A percentile compares a stretch with the other conserved stretches of the same genome.
Evolutionary conservation across 2,329 filamentous ascomycete species (phyloP).

Genomic region (Ophiobolus disseminans): DNA sequence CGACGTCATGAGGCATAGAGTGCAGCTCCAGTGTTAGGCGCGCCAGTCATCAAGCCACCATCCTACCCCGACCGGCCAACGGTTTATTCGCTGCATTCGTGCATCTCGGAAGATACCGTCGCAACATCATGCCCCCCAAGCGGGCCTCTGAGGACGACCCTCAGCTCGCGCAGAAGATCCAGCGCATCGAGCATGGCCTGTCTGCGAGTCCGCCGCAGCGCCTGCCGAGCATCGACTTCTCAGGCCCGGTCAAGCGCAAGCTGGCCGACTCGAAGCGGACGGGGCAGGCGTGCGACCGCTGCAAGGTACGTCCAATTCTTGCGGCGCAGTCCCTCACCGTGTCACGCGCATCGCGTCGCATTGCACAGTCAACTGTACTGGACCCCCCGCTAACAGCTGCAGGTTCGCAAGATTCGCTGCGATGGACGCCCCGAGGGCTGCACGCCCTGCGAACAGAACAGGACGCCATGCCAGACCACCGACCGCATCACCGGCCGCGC

Average conservation of each 20-base stretch:
- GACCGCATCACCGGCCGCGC: slow-evolving; percentile 86
- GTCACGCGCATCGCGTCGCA: not conserved
- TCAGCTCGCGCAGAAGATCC: slow-evolving; percentile 35
- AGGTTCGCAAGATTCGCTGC: slow-evolving; percentile 88
- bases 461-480: slow-evolving; percentile 81
- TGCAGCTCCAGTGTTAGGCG: slow-evolving; percentile 5
- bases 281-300: slow-evolving; percentile 86
- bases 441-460: slow-evolving; percentile 79
- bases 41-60: slow-evolving; percentile 9
- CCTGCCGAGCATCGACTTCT: slow-evolving; percentile 41
- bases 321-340: not conserved
- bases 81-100: too few species aligned
- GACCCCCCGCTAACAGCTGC: slow-evolving; percentile 15
- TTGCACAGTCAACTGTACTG: not conserved
- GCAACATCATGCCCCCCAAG: slow-evolving; percentile 39
- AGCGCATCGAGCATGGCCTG: slow-evolving; percentile 41
- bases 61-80: slow-evolving; percentile 15
- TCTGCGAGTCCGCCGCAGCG: slow-evolving; percentile 28
- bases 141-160: slow-evolving; percentile 31
- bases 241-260: slow-evolving; percentile 57
- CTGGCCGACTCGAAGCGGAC: slow-evolving; percentile 66
- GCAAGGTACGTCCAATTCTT: slow-evolving; percentile 64
- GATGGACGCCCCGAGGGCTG: slow-evolving; percentile 82
- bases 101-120: slow-evolving; percentile 16
- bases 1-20: not conserved